These are phyloP conservation scores for Penicillium sp. DNA, from an alignment of 2,329 filamentous ascomycete genomes.

Conservation along the genomic window DNA sequence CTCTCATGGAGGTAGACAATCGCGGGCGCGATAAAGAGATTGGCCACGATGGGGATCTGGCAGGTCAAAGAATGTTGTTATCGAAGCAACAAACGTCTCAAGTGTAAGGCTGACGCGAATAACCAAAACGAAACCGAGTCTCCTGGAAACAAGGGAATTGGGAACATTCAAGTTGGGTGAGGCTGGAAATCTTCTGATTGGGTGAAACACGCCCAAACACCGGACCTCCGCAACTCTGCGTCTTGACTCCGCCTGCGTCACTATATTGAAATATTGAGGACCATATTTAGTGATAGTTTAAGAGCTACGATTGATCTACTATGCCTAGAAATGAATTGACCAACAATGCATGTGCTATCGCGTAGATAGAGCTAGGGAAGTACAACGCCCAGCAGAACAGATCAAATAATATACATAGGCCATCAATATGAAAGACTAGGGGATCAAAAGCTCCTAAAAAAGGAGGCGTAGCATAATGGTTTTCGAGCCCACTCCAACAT, in stretches of 20 bases:
- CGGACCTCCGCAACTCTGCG: constrained; percentile 17
- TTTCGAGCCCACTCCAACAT: not conserved
- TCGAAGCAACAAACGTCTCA: constrained; percentile 3
- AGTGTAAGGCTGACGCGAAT: not conserved
- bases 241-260: constrained; percentile 9
- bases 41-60: constrained; percentile 4
- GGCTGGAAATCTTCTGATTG: constrained; percentile 26
- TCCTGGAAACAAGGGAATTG: constrained; percentile 6
- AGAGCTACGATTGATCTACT: not conserved
- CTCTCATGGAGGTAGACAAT: constrained; percentile 4
- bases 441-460: constrained; percentile 1
- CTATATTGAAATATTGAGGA: not conserved
- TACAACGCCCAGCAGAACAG: constrained; percentile 19
- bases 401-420: constrained; percentile 29
- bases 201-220: constrained; percentile 14
- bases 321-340: not conserved
- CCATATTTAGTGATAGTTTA: not conserved
- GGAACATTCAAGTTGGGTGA: constrained; percentile 16
- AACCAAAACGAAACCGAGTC: constrained; percentile 2
- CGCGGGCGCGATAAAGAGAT: constrained; percentile 4
- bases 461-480: constrained; percentile 3
- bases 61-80: constrained; percentile 6
- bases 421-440: constrained; percentile 11
- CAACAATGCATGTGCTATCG: constrained; percentile 15
- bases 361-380: constrained; percentile 18